phyloP scores from a whole-genome alignment of 1,139 yeast species.

The Lodderomyces parapsilosis region DNA sequence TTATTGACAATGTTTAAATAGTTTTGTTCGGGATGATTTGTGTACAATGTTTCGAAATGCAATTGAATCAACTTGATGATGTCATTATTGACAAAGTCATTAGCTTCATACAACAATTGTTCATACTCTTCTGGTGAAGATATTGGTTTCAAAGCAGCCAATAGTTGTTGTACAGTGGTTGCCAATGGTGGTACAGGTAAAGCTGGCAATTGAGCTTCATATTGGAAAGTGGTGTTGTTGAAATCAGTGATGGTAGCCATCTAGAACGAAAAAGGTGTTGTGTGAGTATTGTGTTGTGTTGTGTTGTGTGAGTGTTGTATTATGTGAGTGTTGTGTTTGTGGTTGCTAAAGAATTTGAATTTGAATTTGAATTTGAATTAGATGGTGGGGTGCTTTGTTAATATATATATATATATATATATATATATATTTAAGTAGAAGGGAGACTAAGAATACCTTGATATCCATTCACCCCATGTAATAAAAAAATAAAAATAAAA shows the following conservation, averaged over 20 bases:
- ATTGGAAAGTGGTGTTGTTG: conserved; percentile 17
- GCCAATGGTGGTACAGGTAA: conserved; percentile 56
- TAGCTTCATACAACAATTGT: conserved; percentile 39
- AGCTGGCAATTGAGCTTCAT: conserved; percentile 34
- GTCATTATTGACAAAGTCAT: conserved; percentile 41
- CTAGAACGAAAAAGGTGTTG: background rate
- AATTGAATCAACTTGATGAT: conserved; percentile 49
- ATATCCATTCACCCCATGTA: too few species aligned
- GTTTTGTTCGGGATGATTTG: conserved; percentile 40
- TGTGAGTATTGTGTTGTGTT: background rate
- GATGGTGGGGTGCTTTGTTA: too few species aligned
- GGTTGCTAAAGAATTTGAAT: too few species aligned
- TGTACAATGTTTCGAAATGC: conserved; percentile 47
- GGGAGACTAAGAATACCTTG: too few species aligned
- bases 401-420: too few species aligned
- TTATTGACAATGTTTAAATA: conserved; percentile 62
- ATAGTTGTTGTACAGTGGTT: conserved; percentile 45
- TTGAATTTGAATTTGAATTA: too few species aligned
- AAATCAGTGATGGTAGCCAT: conserved; percentile 2
- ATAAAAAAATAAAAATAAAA: too few species aligned
- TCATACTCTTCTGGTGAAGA: conserved; percentile 42
- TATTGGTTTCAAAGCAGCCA: conserved; percentile 51
- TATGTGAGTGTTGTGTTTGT: background rate
- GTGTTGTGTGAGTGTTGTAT: background rate
- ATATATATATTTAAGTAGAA: too few species aligned